A percentile compares a stretch with the other conserved stretches of the same genome.
These are phyloP conservation scores for Hanseniaspora lindneri DNA, from an alignment of 805 yeast genomes.

Conservation along the genomic window DNA sequence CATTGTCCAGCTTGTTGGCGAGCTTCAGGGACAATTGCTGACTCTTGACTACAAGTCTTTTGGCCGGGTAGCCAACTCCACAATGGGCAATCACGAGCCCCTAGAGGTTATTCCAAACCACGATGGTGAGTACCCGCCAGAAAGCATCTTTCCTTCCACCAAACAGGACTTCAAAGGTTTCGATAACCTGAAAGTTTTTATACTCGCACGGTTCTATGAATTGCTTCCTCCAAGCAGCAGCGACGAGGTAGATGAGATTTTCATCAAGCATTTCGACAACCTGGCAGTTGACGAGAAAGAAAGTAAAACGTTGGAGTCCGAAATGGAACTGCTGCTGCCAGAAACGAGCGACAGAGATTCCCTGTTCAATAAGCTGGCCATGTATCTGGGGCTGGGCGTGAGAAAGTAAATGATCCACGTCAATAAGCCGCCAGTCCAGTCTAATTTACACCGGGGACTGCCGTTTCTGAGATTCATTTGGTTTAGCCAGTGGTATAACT, in stretches of 20 bases:
- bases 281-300: constrained; percentile 30
- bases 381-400: constrained; percentile 50
- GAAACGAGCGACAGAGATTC: constrained; percentile 41
- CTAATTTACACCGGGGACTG: no score
- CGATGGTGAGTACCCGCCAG: constrained; percentile 62
- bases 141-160: constrained; percentile 46
- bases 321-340: constrained; percentile 22
- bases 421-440: no score
- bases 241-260: constrained; percentile 38
- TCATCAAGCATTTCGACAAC: constrained; percentile 39
- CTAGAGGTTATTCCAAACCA: constrained; percentile 63
- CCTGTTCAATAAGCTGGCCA: constrained; percentile 51
- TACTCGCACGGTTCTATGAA: constrained; percentile 63
- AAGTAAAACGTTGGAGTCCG: constrained; percentile 23
- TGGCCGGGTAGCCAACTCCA: constrained; percentile 56
- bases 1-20: constrained; percentile 74
- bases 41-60: constrained; percentile 64
- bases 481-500: no score
- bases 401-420: constrained; percentile 47
- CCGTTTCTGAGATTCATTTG: no score
- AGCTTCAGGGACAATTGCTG: constrained; percentile 78
- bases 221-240: constrained; percentile 51
- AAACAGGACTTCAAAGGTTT: constrained; percentile 41
- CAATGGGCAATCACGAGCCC: constrained; percentile 32
- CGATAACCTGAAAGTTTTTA: constrained; percentile 36